Evolutionary conservation across 2,329 filamentous ascomycete genomes (phyloP).

Genomic region (Penicillium expansum): DNA sequence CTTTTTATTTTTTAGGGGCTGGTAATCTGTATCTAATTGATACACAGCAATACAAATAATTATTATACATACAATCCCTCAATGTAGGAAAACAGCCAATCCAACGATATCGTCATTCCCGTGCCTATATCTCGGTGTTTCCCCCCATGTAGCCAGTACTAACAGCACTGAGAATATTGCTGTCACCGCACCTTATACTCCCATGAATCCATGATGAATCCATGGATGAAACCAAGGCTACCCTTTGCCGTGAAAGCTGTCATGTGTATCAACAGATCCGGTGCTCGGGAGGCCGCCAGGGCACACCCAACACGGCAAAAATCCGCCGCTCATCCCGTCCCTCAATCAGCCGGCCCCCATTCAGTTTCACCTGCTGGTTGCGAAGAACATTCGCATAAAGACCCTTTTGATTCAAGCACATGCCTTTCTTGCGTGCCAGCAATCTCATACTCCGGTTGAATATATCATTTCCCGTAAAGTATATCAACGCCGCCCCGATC

Average conservation of each 20-base stretch:
- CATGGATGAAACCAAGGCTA: neutral
- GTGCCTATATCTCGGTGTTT: neutral
- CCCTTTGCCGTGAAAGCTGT: neutral
- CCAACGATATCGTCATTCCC: neutral
- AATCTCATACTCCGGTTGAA: constrained; percentile 86
- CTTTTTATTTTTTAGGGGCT: neutral
- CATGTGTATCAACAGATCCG: constrained; percentile 61
- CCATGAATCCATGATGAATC: too few relatives aligned
- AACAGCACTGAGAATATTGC: neutral
- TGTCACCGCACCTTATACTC: neutral
- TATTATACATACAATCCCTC: neutral
- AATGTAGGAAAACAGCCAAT: neutral
- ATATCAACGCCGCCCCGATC: constrained; percentile 81
- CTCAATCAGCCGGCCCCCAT: constrained; percentile 69
- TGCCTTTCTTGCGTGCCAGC: constrained; percentile 73
- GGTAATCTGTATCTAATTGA: neutral
- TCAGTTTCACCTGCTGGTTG: constrained; percentile 58
- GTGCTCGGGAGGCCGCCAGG: constrained; percentile 75
- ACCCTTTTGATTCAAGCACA: constrained; percentile 81
- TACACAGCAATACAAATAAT: neutral
- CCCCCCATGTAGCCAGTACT: neutral
- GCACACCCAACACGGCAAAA: constrained; percentile 77
- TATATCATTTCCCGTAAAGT: constrained; percentile 93
- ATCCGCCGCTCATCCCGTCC: constrained; percentile 73
- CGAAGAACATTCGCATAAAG: constrained; percentile 70